Evolutionary conservation across 148 eudicot species (phyloP).

Genomic region (Vaccinium macrocarpon): DNA sequence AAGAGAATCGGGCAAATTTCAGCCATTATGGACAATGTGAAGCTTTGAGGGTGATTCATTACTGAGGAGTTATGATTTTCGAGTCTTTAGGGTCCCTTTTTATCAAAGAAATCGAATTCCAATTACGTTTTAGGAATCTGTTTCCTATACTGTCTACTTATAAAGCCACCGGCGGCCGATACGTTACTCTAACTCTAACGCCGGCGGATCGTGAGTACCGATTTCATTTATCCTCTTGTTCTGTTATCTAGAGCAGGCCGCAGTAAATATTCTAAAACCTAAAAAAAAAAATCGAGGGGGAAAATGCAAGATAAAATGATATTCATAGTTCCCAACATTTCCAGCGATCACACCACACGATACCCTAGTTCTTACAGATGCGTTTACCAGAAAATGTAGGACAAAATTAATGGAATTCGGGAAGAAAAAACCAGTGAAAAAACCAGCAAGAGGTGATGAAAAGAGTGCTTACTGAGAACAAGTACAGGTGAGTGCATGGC

Average conservation of each 20-base stretch:
- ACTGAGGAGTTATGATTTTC: too few relatives aligned
- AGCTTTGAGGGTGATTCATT: too few relatives aligned
- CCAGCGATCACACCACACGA: neutral
- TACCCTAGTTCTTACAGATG: neutral
- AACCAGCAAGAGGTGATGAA: neutral
- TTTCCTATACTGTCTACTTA: too few relatives aligned
- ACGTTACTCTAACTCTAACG: too few relatives aligned
- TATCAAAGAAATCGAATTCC: too few relatives aligned
- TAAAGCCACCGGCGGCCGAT: too few relatives aligned
- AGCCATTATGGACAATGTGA: too few relatives aligned
- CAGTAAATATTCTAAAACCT: neutral
- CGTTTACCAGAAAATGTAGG: neutral
- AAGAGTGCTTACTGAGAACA: neutral
- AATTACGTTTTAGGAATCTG: too few relatives aligned
- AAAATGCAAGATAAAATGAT: neutral
- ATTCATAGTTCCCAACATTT: neutral
- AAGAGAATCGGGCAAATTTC: too few relatives aligned
- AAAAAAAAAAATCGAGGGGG: neutral
- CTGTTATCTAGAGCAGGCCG: neutral
- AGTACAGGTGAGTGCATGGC: conserved; percentile 3
- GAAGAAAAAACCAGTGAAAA: too few relatives aligned
- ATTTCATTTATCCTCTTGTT: neutral
- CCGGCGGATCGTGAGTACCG: neutral
- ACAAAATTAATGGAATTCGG: neutral
- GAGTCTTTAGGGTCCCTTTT: too few relatives aligned